Percentiles rank a stretch among this genome's conserved stretches.
Conservation (phyloP, 2,329 filamentous ascomycete species). For the Fusarium incarnatum region DNA sequence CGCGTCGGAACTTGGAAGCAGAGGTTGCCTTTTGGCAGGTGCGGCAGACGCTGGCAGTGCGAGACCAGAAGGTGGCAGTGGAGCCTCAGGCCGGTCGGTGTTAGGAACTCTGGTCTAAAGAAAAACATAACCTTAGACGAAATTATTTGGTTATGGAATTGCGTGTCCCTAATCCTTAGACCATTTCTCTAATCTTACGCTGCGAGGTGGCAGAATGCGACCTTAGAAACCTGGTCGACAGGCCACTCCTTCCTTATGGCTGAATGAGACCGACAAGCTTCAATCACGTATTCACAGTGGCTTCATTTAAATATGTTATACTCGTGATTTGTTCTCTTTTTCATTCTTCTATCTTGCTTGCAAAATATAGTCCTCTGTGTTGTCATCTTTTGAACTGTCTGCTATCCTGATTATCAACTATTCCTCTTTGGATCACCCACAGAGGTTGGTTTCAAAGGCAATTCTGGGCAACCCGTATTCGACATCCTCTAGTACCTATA, state of each 20-base stretch:
- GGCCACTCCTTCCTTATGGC: not conserved
- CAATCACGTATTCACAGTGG: not conserved
- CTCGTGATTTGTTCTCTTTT: not conserved
- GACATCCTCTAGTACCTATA: fast-evolving
- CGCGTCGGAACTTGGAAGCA: not conserved
- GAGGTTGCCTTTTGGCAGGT: not conserved
- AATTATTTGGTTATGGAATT: no score
- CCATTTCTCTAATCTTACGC: not conserved
- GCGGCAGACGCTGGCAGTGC: not conserved
- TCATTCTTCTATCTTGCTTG: not conserved
- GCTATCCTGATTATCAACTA: not conserved
- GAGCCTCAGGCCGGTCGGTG: not conserved
- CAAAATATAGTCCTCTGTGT: not conserved
- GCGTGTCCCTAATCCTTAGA: not conserved
- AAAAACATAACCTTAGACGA: not conserved
- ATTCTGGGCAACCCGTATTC: fast-evolving
- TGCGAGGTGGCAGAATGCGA: no score
- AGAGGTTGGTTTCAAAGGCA: fast-evolving
- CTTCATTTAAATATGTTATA: fast-evolving
- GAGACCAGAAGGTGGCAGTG: not conserved
- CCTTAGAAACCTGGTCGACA: not conserved
- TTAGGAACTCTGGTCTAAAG: not conserved
- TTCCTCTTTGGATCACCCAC: not conserved
- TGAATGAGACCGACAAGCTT: not conserved
- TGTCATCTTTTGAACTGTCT: not conserved